Base-by-base conservation (phyloP, 495 filamentous ascomycete genomes). In the Chlorociboria aeruginascens region DNA sequence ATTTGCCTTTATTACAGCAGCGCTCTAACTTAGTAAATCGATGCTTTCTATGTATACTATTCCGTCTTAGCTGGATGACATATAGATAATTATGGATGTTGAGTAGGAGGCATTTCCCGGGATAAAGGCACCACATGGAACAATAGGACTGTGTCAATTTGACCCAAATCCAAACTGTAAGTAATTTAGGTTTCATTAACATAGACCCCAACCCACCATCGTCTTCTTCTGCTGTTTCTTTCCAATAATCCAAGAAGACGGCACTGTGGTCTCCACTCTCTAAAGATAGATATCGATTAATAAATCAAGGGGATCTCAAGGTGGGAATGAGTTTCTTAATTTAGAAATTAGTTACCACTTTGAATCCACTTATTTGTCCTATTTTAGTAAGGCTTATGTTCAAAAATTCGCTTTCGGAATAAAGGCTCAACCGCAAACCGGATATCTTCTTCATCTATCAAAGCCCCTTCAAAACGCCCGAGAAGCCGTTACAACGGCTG, bases 11-110 rank as follows among this genome's bases (percentile, higher is more conserved):
- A 69, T 49, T 0, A 69, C 67, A 0, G 64, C 62, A 13, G 70
- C 70, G 11, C 77, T 81, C 46, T 79, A 78, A 52, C 85, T 79
- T 0, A 85, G 61, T 34, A 84, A 52, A 52, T 87, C 86, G 77
- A 81, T 85, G 46, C 81, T 73, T 2, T 69, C 64, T 0, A 78
- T 82, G 40, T 85, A 88, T n/a, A 6, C 45, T 48, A 40, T 11
- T 37, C 8, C 40, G 20, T 25, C 2, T 45, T 13, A 17, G 43
- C 25, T 7, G 34, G 32, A 3, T 3, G 10, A 13, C 13, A 45
- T n/a, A 7, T 6, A 6, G 10, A 33, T 3, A 10, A n/a, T 14
- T 3, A 8, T 29, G 10, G 11, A n/a, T 10, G 9, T 20, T 40
- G 4, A 8, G 14, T 6, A 28, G 14, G 28, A n/a, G 17, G 40